Conservation (phyloP, 2,329 filamentous ascomycete species). For the Fusarium vanettenii region DNA sequence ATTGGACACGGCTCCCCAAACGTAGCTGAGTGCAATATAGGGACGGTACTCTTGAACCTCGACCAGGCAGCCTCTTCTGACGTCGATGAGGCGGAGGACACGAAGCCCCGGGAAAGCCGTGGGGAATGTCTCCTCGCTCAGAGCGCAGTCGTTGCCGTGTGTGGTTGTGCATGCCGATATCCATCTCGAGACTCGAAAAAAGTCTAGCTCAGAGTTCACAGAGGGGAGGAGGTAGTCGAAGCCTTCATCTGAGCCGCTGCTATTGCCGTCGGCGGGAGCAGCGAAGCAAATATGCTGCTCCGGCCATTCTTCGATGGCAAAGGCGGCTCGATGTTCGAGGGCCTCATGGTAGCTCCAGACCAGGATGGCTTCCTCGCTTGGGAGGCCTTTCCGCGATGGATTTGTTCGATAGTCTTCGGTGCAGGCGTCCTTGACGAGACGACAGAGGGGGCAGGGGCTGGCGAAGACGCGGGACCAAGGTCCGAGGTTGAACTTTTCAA, state of each 20-base stretch:
- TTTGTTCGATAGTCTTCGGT: not conserved
- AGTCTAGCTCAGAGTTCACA: not conserved
- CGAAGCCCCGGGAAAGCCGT: not conserved
- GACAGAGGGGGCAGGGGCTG: not conserved
- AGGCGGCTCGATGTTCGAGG: not conserved
- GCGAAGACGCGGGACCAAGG: not conserved
- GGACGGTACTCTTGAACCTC: not conserved
- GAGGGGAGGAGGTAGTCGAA: not conserved
- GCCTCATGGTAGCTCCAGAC: not conserved
- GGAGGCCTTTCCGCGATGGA: not conserved
- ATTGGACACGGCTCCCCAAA: conserved; percentile 18
- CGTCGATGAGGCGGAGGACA: not conserved
- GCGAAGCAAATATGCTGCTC: not conserved
- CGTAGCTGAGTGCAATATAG: conserved; percentile 25
- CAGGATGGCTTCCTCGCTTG: not conserved
- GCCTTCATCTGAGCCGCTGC: not conserved
- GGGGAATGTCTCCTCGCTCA: not conserved
- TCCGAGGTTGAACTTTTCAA: not conserved
- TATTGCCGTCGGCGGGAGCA: not conserved
- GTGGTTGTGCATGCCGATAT: not conserved
- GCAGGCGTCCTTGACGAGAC: not conserved
- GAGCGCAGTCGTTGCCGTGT: not conserved
- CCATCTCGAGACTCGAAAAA: not conserved
- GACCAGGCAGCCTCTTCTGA: not conserved
- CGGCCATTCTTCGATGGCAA: not conserved